These are phyloP conservation scores for Elongisporangium prolatum DNA, from an alignment of 352 stramenopile genomes.

Conservation along the genomic window DNA sequence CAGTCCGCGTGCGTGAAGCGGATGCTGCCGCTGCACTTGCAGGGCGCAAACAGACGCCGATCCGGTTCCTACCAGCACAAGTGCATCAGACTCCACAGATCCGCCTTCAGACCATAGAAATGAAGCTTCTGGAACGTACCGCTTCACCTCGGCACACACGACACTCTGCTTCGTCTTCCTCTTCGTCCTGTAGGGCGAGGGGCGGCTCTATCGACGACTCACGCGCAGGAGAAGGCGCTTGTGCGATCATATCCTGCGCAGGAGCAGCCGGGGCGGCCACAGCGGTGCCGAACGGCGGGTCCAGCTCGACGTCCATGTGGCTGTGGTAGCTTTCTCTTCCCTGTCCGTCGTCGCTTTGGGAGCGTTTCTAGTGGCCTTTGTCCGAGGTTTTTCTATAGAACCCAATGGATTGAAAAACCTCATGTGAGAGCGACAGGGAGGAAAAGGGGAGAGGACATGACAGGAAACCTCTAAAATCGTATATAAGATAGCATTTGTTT, in stretches of 20 bases:
- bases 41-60: slow-evolving; percentile 78
- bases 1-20: slow-evolving; percentile 93
- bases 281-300: slow-evolving; percentile 2
- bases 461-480: background rate
- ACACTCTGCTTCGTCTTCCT: slow-evolving; percentile 90
- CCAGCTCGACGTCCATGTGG: slow-evolving; percentile 4
- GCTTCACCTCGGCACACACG: slow-evolving; percentile 92
- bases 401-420: background rate
- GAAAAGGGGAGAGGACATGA: background rate
- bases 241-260: background rate
- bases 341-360: background rate
- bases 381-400: background rate
- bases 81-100: background rate
- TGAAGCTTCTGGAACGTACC: slow-evolving; percentile 26
- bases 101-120: background rate
- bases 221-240: background rate
- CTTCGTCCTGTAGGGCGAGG: slow-evolving; percentile 6
- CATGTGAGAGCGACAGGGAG: background rate
- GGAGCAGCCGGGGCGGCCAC: background rate
- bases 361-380: background rate
- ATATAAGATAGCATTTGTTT: background rate
- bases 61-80: slow-evolving; percentile 42
- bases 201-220: background rate
- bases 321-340: background rate
- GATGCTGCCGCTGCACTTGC: slow-evolving; percentile 95